Conservation (phyloP, 2,329 filamentous ascomycete species). For the Trichoderma sp. region DNA sequence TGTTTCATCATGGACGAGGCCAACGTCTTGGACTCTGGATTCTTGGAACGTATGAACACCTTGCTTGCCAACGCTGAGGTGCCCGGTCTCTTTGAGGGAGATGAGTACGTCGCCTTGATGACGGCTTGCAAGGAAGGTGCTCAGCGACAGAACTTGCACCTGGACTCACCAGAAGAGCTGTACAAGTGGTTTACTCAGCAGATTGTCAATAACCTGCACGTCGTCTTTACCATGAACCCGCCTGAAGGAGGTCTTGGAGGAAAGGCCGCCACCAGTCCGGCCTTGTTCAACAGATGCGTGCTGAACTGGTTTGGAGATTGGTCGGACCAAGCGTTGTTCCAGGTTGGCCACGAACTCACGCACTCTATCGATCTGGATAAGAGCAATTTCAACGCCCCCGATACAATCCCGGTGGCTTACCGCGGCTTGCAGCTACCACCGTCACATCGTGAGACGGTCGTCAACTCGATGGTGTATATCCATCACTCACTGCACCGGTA, state of each 20-base stretch:
- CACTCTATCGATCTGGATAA: constrained; percentile 95
- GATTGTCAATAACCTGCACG: constrained; percentile 97
- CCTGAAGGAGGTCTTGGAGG: constrained; percentile 93
- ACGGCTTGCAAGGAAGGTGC: constrained; percentile 98
- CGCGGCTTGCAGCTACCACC: constrained; percentile 82
- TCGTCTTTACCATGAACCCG: constrained; percentile 99
- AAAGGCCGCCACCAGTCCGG: constrained; percentile 96
- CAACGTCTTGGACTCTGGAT: constrained; percentile 97
- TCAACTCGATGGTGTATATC: constrained; percentile 99
- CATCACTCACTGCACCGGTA: constrained; percentile 92
- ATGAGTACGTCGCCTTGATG: constrained; percentile 98
- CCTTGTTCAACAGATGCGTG: constrained; percentile 98
- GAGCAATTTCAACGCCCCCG: constrained; percentile 80
- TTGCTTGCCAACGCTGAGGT: constrained; percentile 99
- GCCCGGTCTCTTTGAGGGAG: constrained; percentile 97
- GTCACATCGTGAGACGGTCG: constrained; percentile 85
- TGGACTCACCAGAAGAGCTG: constrained; percentile 98
- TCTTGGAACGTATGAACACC: constrained; percentile 99
- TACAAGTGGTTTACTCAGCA: constrained; percentile 99
- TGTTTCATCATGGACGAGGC: constrained; percentile 99
- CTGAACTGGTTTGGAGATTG: constrained; percentile 99
- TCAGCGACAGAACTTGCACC: constrained; percentile 88
- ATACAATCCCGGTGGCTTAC: constrained; percentile 92
- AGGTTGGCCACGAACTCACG: constrained; percentile 93
- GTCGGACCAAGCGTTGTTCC: constrained; percentile 98